These are phyloP conservation scores for Prasinococcaceae sp. DNA, from an alignment of 139 green algal species.

Conservation along the genomic window DNA sequence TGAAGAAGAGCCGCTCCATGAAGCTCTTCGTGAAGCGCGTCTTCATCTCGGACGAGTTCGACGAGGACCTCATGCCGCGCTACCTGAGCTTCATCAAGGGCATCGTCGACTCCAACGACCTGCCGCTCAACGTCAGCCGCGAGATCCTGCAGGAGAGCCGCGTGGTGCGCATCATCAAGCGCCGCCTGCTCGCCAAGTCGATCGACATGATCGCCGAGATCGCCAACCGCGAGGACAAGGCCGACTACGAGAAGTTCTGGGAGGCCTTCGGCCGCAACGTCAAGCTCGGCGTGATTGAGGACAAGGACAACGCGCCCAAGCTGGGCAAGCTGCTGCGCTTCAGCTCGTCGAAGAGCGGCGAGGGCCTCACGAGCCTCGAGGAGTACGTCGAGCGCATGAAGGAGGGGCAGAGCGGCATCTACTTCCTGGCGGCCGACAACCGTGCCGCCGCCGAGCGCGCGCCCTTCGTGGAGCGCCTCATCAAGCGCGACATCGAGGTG, in stretches of 20 bases:
- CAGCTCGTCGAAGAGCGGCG: slow-evolving; percentile 37
- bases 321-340: slow-evolving; percentile 77
- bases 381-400: slow-evolving; percentile 82
- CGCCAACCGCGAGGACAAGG: slow-evolving; percentile 29
- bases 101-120: slow-evolving; percentile 87
- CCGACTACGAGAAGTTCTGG: slow-evolving; percentile 65
- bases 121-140: slow-evolving; percentile 92
- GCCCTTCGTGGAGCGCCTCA: slow-evolving; percentile 77
- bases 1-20: slow-evolving; percentile 31
- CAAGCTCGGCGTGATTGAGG: slow-evolving; percentile 87
- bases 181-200: slow-evolving; percentile 71
- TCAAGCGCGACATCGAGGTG: slow-evolving; percentile 69
- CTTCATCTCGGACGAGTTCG: slow-evolving; percentile 97
- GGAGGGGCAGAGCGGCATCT: slow-evolving; percentile 80
- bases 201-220: slow-evolving; percentile 87
- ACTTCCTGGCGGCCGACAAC: slow-evolving; percentile 69
- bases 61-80: slow-evolving; percentile 87
- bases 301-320: slow-evolving; percentile 47
- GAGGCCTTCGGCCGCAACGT: slow-evolving; percentile 77
- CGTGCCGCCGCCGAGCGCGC: slow-evolving; percentile 38
- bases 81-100: slow-evolving; percentile 85
- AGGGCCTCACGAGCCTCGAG: slow-evolving; percentile 43
- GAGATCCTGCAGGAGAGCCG: slow-evolving; percentile 87
- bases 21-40: slow-evolving; percentile 92
- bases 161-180: slow-evolving; percentile 79